Evolutionary conservation across 2,329 filamentous ascomycete genomes (phyloP), one percentile per base, ranked within the genome.

Genomic region (Geoglossum cookeanum): DNA sequence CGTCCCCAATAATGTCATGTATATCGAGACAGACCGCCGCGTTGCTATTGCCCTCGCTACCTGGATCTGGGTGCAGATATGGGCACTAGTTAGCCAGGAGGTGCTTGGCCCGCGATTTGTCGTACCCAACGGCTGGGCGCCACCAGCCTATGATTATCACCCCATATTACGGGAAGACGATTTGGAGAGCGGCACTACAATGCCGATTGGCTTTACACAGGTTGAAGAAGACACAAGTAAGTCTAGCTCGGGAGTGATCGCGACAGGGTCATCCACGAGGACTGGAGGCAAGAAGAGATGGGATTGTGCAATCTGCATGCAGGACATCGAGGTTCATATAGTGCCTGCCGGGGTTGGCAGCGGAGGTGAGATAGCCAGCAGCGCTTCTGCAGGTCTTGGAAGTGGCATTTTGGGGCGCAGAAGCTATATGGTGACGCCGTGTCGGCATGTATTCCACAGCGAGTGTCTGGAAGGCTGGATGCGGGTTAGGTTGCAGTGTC

Each of bases 401-500:
- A 66, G 70, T 32, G 68, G 83, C 33, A 79, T 95, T 57, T 75
- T 97, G 62, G 85, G 86, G 35, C 76, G 91, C 60, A 79, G 90
- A 55, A 76, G 79, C 63, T 97, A 97, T 71, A 98, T 98, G 92
- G 87, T 97, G 27, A 98, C 92, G 58, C 92, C 92, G 53, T 98
- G 92, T 69, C 76, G 90, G 57, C 92, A 98, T 71, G 89, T 97
- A 54, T 98, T 98, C 68, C 92, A 98, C 67, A 92, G 83, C 58
- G 75, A 78, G 35, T 98, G 92, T 69, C 72, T 98, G 63, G 91
- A 97, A 71, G 89, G 88, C 44, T 97, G 92, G 92, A 92, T 98
- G 85, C 79, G 87, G 66, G 89, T 94, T 68, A 74, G 91, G 58
- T 70, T 98, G 65, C 88, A 95, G 72, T 98, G 92, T 71, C 92